Base-by-base conservation (phyloP, 352 stramenopile species). In the Peronospora tabacina region DNA sequence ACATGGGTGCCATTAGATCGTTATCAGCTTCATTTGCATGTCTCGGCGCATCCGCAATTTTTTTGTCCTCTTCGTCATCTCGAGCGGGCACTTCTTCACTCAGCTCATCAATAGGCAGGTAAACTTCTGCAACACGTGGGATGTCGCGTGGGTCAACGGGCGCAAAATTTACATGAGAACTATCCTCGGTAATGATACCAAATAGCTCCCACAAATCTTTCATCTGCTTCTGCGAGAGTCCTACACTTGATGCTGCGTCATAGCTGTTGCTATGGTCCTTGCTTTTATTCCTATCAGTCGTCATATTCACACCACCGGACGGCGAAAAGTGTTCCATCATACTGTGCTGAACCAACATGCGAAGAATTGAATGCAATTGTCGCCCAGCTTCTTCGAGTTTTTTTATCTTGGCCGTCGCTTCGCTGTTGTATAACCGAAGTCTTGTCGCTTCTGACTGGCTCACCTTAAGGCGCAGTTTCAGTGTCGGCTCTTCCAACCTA, bases 401-500 rank as follows among this genome's bases (percentile, higher is more conserved):
- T 36, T 67, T 78, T 48, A 90, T 84, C 39, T 78, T 76, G 9
- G 72, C 22, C 0, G 49, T 63, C 0, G 75, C 61, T 55, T 90
- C 68, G 0, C 53, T 61, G 20, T 83, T 85, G 20, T 72, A 66
- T 12, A 75, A 36, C 22, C 78, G 53, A 26, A 91, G 35, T 7
- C 78, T 78, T 44, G 59, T 79, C 17, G 75, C 85, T 65, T 91
- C 81, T 1, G 81, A 75, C 42, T 86, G 81, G 17, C 66, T 87
- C 9, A 76, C 63, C 42, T 82, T 84, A 5, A 91, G 61, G 3
- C 71, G 74, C 29, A 91, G 61, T 50, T 82, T 74, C 13, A 89
- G 60, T 19, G 72, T 71, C 11, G 81, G 78, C 55, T 91, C 77
- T 38, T 88, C 70, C 7, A 89, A 54, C 15, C 72, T 61, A 30